Conservation (phyloP, 179 eudicot species). For the Vitellaria paradoxa region DNA sequence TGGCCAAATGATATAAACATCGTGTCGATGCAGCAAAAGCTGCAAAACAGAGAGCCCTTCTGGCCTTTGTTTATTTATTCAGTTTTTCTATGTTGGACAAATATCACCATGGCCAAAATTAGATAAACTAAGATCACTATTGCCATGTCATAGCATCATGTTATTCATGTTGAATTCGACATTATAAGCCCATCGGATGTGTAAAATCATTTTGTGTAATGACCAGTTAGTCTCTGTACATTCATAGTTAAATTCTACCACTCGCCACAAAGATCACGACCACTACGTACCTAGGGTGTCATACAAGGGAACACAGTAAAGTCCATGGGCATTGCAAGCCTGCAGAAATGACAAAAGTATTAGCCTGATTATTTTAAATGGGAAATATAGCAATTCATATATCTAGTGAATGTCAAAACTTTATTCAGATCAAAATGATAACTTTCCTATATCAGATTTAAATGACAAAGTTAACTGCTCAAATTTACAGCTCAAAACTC, state of each 20-base stretch:
- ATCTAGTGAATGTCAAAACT: not conserved
- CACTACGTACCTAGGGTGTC: conserved; percentile 75
- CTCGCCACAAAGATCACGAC: not conserved
- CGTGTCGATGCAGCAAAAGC: not conserved
- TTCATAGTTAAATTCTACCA: not conserved
- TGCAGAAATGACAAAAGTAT: conserved; percentile 24
- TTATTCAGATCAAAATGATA: not conserved
- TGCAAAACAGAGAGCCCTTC: not conserved
- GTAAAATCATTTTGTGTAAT: not conserved
- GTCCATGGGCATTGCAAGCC: conserved; percentile 96
- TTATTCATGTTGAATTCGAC: not conserved
- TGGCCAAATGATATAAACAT: not conserved
- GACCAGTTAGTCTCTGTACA: not conserved
- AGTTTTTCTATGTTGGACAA: not conserved
- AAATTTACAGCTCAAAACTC: not conserved
- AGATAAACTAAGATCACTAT: conserved; percentile 5
- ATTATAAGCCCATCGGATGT: not conserved
- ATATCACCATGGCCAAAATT: not conserved
- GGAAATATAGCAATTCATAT: not conserved
- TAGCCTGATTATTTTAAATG: conserved; percentile 6
- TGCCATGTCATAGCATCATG: not conserved
- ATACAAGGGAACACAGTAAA: conserved; percentile 86
- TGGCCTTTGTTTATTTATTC: not conserved
- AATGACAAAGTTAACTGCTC: not conserved
- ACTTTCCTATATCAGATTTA: not conserved